phyloP scores from a whole-genome alignment of 306 rosid genomes.

The Carpinus viminea region DNA sequence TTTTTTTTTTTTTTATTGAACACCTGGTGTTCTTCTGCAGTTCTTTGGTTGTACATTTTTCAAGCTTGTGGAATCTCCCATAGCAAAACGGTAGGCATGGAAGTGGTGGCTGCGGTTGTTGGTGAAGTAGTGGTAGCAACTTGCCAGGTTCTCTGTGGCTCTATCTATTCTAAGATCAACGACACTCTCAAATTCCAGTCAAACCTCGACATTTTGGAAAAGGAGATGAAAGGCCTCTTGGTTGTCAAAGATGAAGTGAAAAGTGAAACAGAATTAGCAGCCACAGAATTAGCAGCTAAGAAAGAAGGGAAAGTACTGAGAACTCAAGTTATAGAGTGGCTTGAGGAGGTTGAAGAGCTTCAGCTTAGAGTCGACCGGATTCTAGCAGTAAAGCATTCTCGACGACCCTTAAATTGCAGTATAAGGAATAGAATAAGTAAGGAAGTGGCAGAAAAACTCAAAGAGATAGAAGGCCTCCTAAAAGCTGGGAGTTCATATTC shows the following conservation, averaged over 20 bases:
- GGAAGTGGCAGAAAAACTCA: not conserved
- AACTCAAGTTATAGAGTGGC: not conserved
- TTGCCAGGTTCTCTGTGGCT: not conserved
- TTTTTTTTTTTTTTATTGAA: too few species aligned
- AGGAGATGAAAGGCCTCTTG: not conserved
- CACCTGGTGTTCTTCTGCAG: too few species aligned
- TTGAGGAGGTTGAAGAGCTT: not conserved
- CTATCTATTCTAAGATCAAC: not conserved
- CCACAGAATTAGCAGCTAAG: too few species aligned
- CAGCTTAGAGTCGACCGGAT: not conserved
- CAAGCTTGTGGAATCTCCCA: too few species aligned
- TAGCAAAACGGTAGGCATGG: constrained; percentile 2
- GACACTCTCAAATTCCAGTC: not conserved
- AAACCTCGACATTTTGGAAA: not conserved
- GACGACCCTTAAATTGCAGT: not conserved
- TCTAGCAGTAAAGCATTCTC: not conserved
- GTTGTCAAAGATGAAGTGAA: not conserved
- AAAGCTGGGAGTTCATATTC: not conserved
- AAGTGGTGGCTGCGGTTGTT: not conserved
- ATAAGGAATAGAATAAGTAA: not conserved
- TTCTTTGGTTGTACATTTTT: too few species aligned
- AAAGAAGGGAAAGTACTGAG: not conserved
- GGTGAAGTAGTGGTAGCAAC: not conserved
- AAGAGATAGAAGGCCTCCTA: not conserved
- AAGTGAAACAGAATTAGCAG: not conserved